Percentiles rank a stretch among this genome's conserved stretches.
Conservation (phyloP, 2,329 filamentous ascomycete genomes). For the Ciborinia camelliae region DNA sequence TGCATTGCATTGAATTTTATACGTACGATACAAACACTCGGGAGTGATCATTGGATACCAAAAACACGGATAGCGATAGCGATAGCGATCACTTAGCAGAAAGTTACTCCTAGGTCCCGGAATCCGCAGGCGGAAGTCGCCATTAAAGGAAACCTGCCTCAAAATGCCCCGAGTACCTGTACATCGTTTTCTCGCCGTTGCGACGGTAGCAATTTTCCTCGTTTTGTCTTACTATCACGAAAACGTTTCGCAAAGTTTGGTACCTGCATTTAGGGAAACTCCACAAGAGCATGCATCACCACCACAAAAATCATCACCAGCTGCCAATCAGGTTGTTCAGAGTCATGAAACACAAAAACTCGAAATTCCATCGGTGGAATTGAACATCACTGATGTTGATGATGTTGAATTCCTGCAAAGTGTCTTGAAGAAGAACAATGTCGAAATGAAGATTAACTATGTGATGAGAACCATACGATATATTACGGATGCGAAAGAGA, state of each 20-base stretch:
- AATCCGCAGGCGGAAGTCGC: background rate
- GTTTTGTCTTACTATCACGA: slow-evolving; percentile 16
- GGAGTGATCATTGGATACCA: background rate
- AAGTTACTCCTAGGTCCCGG: background rate
- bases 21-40: too few species aligned
- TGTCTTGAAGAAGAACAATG: slow-evolving; percentile 29
- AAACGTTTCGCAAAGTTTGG: slow-evolving; percentile 6
- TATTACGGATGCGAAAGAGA: slow-evolving; percentile 30
- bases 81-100: background rate
- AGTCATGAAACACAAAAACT: background rate
- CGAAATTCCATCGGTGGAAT: background rate
- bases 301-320: background rate
- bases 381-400: slow-evolving; percentile 20
- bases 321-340: background rate
- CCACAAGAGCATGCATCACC: background rate
- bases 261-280: slow-evolving; percentile 10
- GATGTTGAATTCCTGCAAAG: slow-evolving; percentile 29
- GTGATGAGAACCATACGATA: slow-evolving; percentile 34
- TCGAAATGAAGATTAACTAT: slow-evolving; percentile 33
- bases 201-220: slow-evolving; percentile 8
- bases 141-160: background rate
- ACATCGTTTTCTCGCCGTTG: slow-evolving; percentile 12
- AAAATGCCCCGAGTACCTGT: slow-evolving; percentile 18
- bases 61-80: too few species aligned
- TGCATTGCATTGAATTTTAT: background rate